Conservation (phyloP, 495 filamentous ascomycete species). For the Hypoxylon lienhwacheense region DNA sequence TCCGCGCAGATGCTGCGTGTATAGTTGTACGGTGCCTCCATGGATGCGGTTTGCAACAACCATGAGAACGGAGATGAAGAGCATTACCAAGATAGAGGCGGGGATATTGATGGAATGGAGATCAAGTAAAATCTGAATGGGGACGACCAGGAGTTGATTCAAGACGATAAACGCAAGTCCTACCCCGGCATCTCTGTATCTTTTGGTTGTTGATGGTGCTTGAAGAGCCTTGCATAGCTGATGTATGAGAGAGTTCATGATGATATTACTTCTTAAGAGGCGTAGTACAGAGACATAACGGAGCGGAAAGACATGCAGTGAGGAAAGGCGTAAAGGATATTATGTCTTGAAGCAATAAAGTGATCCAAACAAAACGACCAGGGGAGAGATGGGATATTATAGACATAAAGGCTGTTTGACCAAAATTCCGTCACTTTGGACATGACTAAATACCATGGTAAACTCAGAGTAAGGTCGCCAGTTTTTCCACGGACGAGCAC, state of each 20-base stretch:
- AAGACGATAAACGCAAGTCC: slow-evolving; percentile 28
- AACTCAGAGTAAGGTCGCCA: not conserved
- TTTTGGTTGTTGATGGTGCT: slow-evolving; percentile 21
- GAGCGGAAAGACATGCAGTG: slow-evolving; percentile 28
- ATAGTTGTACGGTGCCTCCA: slow-evolving; percentile 31
- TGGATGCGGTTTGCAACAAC: slow-evolving; percentile 24
- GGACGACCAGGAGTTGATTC: slow-evolving; percentile 29
- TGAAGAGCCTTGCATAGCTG: slow-evolving; percentile 31
- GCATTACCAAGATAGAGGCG: slow-evolving; percentile 35
- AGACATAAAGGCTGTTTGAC: slow-evolving; percentile 19
- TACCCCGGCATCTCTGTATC: slow-evolving; percentile 32
- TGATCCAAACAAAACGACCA: slow-evolving; percentile 2
- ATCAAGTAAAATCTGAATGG: slow-evolving; percentile 31
- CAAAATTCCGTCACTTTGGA: slow-evolving; percentile 1
- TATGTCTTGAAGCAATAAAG: slow-evolving; percentile 23
- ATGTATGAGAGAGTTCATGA: slow-evolving; percentile 21
- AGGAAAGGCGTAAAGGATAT: not conserved
- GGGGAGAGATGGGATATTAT: slow-evolving; percentile 14
- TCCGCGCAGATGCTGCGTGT: slow-evolving; percentile 39
- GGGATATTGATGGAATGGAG: slow-evolving; percentile 34
- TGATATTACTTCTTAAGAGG: slow-evolving; percentile 10
- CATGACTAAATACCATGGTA: not conserved
- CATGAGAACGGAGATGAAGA: slow-evolving; percentile 25
- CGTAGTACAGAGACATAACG: slow-evolving; percentile 20
- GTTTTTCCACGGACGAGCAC: slow-evolving; percentile 6